These are phyloP conservation scores for Colletotrichum caudatum DNA, from an alignment of 2,329 filamentous ascomycete species.

Conservation along the genomic window DNA sequence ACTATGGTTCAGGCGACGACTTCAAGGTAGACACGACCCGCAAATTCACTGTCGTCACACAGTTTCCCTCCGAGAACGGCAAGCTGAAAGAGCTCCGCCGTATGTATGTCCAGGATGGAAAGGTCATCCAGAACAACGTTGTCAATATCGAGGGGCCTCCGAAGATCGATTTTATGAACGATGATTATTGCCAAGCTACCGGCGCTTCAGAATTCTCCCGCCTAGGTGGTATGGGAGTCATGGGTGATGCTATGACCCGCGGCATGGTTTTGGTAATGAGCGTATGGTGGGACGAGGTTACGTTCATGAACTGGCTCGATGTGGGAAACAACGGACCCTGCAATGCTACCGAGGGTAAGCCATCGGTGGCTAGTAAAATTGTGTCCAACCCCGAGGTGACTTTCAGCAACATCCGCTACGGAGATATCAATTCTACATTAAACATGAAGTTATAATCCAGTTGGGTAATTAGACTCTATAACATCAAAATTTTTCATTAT, in stretches of 20 bases:
- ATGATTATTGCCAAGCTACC: constrained; percentile 46
- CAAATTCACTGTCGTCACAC: constrained; percentile 56
- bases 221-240: constrained; percentile 55
- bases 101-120: constrained; percentile 62
- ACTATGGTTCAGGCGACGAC: constrained; percentile 43
- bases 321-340: constrained; percentile 64
- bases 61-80: constrained; percentile 53
- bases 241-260: constrained; percentile 58
- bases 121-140: constrained; percentile 56
- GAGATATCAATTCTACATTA: constrained; percentile 60
- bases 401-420: constrained; percentile 68
- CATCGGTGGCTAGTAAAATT: constrained; percentile 57
- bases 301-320: constrained; percentile 70
- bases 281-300: constrained; percentile 66
- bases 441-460: constrained; percentile 9
- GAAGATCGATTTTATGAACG: constrained; percentile 47
- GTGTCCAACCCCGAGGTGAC: constrained; percentile 62
- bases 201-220: constrained; percentile 46
- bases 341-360: constrained; percentile 64
- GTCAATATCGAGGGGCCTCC: constrained; percentile 43
- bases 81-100: constrained; percentile 60
- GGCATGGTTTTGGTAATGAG: constrained; percentile 67
- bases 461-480: neutral
- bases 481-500: neutral
- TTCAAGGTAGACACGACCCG: constrained; percentile 46